Evolutionary conservation across 257 asterid species (phyloP).

Genomic region (Solanum sparsipilum): DNA sequence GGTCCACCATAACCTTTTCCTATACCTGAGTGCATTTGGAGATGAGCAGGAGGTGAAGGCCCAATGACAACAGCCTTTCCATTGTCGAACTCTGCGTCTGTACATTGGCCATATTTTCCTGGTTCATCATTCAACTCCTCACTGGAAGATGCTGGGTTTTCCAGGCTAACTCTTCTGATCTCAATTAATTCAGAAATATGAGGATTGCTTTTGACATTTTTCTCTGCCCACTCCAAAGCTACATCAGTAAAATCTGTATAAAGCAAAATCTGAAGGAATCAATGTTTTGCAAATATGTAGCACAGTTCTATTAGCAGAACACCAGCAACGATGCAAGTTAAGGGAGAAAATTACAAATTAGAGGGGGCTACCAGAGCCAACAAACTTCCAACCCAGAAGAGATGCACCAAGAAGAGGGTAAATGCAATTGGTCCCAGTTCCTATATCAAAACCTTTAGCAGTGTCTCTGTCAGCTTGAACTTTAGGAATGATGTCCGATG

Average conservation of each 20-base stretch:
- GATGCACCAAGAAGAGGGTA: conserved; percentile 99
- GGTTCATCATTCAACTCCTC: conserved; percentile 15
- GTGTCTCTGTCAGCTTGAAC: conserved; percentile 12
- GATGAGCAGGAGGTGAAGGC: conserved; percentile 5
- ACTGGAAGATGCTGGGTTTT: not conserved
- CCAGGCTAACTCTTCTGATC: conserved; percentile 45
- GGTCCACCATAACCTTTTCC: conserved; percentile 31
- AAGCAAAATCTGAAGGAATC: not conserved
- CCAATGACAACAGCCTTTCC: conserved; percentile 3
- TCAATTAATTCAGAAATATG: conserved; percentile 63
- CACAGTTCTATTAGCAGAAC: not conserved
- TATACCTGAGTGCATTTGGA: conserved; percentile 1
- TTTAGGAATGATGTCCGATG: conserved; percentile 41
- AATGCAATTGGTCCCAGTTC: conserved; percentile 95
- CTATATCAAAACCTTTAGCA: conserved; percentile 84
- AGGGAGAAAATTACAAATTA: not conserved
- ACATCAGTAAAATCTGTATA: conserved; percentile 71
- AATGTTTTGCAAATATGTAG: not conserved
- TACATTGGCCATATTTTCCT: conserved; percentile 7
- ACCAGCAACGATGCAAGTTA: not conserved
- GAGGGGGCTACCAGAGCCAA: conserved; percentile 62
- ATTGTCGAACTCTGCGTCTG: not conserved
- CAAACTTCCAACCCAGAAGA: conserved; percentile 82
- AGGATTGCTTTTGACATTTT: conserved; percentile 63
- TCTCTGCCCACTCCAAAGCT: conserved; percentile 86